A percentile compares a stretch with the other conserved stretches of the same genome.
Evolutionary conservation across 176 grass and related monocot species (phyloP).

Genomic region (Musa schizocarpa): DNA sequence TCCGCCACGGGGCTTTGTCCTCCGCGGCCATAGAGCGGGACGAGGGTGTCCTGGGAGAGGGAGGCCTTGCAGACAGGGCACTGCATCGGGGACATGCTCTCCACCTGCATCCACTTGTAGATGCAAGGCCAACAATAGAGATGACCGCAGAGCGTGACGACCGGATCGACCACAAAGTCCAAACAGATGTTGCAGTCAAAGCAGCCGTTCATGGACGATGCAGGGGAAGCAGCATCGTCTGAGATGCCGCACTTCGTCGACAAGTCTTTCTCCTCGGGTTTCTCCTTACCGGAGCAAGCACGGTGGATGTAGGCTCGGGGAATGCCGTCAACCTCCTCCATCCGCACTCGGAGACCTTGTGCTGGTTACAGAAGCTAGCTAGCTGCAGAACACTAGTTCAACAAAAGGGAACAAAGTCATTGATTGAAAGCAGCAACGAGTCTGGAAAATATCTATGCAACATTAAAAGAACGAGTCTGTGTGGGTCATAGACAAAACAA

Average conservation of each 20-base stretch:
- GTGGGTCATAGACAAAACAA: background rate
- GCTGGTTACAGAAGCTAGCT: too few relatives aligned
- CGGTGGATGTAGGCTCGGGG: background rate
- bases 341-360: background rate
- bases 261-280: background rate
- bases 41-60: slow-evolving; percentile 38
- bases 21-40: slow-evolving; percentile 86
- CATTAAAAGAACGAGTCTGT: too few relatives aligned
- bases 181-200: slow-evolving; percentile 98
- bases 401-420: too few relatives aligned
- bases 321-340: background rate
- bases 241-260: background rate
- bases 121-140: slow-evolving; percentile 99
- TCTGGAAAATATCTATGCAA: too few relatives aligned
- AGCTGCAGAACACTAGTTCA: too few relatives aligned
- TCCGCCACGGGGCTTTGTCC: background rate
- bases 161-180: slow-evolving; percentile 62
- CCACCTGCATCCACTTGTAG: slow-evolving; percentile 74
- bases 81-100: slow-evolving; percentile 19
- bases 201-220: slow-evolving; percentile 27
- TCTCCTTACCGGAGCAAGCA: background rate
- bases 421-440: too few relatives aligned
- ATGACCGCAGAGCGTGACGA: slow-evolving; percentile 87
- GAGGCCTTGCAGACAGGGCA: slow-evolving; percentile 84
- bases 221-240: background rate